Conservation (phyloP, 164 flowering plant genomes). For the Echeveria elegans region DNA sequence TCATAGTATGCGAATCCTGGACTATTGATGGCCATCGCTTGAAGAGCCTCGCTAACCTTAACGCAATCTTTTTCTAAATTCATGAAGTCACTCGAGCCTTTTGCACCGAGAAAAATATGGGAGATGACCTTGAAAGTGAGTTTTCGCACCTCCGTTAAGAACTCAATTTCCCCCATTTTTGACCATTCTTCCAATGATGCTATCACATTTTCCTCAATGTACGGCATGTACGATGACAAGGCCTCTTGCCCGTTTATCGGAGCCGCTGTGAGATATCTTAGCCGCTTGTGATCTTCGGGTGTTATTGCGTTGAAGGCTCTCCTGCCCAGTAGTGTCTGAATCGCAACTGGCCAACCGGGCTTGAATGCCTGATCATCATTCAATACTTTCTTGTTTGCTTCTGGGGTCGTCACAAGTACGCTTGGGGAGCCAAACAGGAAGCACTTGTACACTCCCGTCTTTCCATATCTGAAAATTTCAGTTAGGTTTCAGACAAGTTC, state of each 20-base stretch:
- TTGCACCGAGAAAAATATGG: too few species aligned
- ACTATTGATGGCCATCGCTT: too few species aligned
- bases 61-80: too few species aligned
- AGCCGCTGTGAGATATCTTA: slow-evolving; percentile 59
- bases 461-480: slow-evolving; percentile 63
- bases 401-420: slow-evolving; percentile 55
- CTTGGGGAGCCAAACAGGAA: slow-evolving; percentile 84
- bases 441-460: slow-evolving; percentile 61
- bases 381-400: slow-evolving; percentile 47
- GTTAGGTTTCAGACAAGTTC: not conserved
- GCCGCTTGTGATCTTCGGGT: slow-evolving; percentile 69
- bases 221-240: slow-evolving; percentile 41
- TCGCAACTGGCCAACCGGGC: slow-evolving; percentile 84
- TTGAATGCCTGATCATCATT: slow-evolving; percentile 59
- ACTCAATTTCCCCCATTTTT: too few species aligned
- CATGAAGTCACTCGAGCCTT: too few species aligned
- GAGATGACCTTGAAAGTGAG: too few species aligned
- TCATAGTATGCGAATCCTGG: too few species aligned
- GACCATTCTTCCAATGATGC: too few species aligned
- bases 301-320: slow-evolving; percentile 60
- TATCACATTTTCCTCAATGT: slow-evolving; percentile 40
- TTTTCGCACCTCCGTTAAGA: too few species aligned
- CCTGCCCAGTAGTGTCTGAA: slow-evolving; percentile 56
- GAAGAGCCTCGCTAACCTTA: too few species aligned
- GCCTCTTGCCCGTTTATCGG: slow-evolving; percentile 86